Conservation (phyloP, 169 alveolate genomes). For the Cryptosporidium parvum region DNA sequence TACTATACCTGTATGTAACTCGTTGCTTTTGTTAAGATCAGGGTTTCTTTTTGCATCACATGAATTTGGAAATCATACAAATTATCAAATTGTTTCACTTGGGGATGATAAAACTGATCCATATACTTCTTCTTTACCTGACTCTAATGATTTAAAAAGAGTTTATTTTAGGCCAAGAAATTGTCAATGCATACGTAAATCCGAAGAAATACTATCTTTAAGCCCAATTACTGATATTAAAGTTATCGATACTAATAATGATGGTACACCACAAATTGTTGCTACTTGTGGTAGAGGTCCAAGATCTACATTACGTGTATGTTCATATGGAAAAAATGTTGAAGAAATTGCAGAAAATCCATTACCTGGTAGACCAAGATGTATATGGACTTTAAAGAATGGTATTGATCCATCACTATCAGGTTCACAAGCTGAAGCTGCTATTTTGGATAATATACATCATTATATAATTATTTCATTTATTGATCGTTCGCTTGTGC, state of each 20-base stretch:
- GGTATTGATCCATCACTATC: conserved; percentile 41
- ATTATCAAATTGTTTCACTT: conserved; percentile 86
- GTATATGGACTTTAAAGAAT: conserved; percentile 94
- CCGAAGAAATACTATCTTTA: conserved; percentile 92
- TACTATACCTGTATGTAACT: conserved; percentile 93
- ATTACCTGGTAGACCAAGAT: conserved; percentile 96
- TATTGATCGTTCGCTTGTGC: conserved; percentile 92
- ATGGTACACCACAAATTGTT: conserved; percentile 84
- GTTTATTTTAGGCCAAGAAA: conserved; percentile 93
- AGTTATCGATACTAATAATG: conserved; percentile 90
- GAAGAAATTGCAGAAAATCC: conserved; percentile 95
- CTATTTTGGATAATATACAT: conserved; percentile 80
- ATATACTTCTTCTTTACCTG: conserved; percentile 91
- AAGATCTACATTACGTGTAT: conserved; percentile 92
- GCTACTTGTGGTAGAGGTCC: conserved; percentile 96
- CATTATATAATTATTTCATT: conserved; percentile 95
- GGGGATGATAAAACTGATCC: conserved; percentile 87
- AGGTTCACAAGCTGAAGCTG: conserved; percentile 7
- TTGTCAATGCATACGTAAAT: conserved; percentile 87
- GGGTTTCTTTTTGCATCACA: conserved; percentile 97
- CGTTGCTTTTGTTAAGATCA: conserved; percentile 93
- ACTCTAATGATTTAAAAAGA: conserved; percentile 76
- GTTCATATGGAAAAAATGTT: conserved; percentile 96
- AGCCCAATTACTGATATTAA: conserved; percentile 96
- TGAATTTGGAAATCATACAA: conserved; percentile 95